A percentile compares a stretch with the other conserved stretches of the same genome.
These are phyloP conservation scores for Hysterangium stoloniferum DNA, from an alignment of 768 basidiomycete genomes.

Conservation along the genomic window DNA sequence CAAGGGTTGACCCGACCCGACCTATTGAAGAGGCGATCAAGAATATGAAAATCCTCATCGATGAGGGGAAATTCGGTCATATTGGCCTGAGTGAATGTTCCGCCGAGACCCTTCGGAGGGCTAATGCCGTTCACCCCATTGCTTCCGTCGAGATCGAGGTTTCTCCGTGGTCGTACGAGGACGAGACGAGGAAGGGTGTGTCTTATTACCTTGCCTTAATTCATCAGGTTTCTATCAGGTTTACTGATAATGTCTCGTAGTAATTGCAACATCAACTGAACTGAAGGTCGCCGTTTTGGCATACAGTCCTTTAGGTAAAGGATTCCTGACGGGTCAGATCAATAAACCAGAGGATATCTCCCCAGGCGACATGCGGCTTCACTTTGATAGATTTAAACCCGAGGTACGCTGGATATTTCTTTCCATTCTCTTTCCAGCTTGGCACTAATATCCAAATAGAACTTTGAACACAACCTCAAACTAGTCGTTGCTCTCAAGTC, in stretches of 20 bases:
- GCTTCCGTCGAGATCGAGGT: constrained; percentile 61
- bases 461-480: constrained; percentile 33
- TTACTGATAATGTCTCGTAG: constrained; percentile 18
- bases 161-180: constrained; percentile 52
- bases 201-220: background rate
- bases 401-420: background rate
- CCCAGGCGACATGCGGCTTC: constrained; percentile 29
- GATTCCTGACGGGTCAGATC: constrained; percentile 45
- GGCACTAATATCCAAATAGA: constrained; percentile 20
- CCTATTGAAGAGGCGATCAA: constrained; percentile 39
- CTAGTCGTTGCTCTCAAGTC: constrained; percentile 34
- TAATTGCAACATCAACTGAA: constrained; percentile 45
- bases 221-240: background rate
- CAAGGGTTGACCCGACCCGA: constrained; percentile 15
- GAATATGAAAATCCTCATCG: constrained; percentile 36
- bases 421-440: constrained; percentile 13
- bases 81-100: constrained; percentile 53
- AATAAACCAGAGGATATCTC: constrained; percentile 31
- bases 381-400: constrained; percentile 12
- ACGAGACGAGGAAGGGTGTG: constrained; percentile 38
- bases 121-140: constrained; percentile 44
- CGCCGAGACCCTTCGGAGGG: constrained; percentile 41
- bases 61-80: constrained; percentile 51
- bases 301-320: constrained; percentile 52
- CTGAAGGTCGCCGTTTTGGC: constrained; percentile 52